Conservation (phyloP, 2,329 filamentous ascomycete species). For the Fonsecaea pedrosoi region DNA sequence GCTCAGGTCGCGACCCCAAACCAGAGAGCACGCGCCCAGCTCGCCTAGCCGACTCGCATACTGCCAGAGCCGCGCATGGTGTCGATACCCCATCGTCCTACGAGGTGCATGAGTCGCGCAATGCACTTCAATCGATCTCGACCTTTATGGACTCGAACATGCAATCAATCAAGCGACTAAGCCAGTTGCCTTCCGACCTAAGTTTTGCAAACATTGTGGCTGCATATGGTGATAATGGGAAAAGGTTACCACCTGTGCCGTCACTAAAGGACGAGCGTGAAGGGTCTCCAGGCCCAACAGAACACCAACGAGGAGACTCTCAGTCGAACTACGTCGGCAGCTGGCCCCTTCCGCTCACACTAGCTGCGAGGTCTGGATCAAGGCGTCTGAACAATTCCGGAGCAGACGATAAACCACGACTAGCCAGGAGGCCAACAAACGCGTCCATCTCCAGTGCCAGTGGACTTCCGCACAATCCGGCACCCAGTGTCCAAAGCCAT, state of each 20-base stretch:
- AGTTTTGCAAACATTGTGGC: constrained; percentile 30
- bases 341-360: neutral
- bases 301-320: neutral
- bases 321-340: neutral
- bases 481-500: constrained; percentile 27
- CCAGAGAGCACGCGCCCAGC: constrained; percentile 7
- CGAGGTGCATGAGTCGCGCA: constrained; percentile 23
- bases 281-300: neutral
- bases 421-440: constrained; percentile 25
- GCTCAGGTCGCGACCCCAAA: neutral
- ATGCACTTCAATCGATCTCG: constrained; percentile 26
- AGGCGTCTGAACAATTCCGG: constrained; percentile 7
- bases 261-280: neutral
- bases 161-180: constrained; percentile 30
- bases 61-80: constrained; percentile 21
- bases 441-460: constrained; percentile 25
- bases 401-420: constrained; percentile 11
- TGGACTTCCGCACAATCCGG: constrained; percentile 22
- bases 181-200: constrained; percentile 27
- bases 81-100: constrained; percentile 22
- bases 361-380: neutral
- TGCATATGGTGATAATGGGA: constrained; percentile 19
- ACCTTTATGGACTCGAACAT: constrained; percentile 25
- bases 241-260: constrained; percentile 1
- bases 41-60: constrained; percentile 25